Evolutionary conservation across 371 early-diverging fungal species (phyloP), one percentile per base, ranked within the genome.

Genomic region (Catenaria anguillulae): DNA sequence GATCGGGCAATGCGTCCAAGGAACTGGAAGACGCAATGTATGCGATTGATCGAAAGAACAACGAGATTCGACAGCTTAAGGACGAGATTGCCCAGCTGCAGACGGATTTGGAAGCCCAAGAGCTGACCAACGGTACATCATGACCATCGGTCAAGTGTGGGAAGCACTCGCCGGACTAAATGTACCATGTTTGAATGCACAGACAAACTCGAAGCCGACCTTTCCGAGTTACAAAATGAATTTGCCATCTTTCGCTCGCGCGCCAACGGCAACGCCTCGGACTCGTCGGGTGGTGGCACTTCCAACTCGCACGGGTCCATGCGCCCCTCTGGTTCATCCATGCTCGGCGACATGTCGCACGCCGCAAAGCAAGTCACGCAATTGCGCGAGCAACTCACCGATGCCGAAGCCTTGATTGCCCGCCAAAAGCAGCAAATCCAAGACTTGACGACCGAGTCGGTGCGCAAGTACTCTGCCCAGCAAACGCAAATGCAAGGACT

Each of bases 401-500:
- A 50, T 15, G 26, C 52, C 52, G 52, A 50, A 31, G 8, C 52
- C 29, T 13, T 15, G 29, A 50, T 29, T 17, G 52, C 24, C 29
- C 52, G 52, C 2, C 52, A 50, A 29, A 50, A 70, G 55, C 52
- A 60, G 31, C 74, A 75, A 61, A 62, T 74, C 40, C 64, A 76
- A 34, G 74, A 75, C n/a, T 65, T 77, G 24, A 75, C 77, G 10
- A 64, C 62, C 17, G 78, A 76, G 33, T 73, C 79, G 6, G 75
- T 73, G 59, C 50, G 67, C 23, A 68, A 72, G 55, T 70, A 76
- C 59, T 75, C 77, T 59, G 75, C 71, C 26, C 76, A 76, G 65
- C 80, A 79, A 61, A 77, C 72, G 58, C 78, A 79, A 63, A 37
- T 79, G 33, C 80, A 79, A 61, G 78, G 80, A 5, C 68, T 78